These are phyloP conservation scores for Phytophthora fragariae DNA, from an alignment of 352 stramenopile species.

Conservation along the genomic window DNA sequence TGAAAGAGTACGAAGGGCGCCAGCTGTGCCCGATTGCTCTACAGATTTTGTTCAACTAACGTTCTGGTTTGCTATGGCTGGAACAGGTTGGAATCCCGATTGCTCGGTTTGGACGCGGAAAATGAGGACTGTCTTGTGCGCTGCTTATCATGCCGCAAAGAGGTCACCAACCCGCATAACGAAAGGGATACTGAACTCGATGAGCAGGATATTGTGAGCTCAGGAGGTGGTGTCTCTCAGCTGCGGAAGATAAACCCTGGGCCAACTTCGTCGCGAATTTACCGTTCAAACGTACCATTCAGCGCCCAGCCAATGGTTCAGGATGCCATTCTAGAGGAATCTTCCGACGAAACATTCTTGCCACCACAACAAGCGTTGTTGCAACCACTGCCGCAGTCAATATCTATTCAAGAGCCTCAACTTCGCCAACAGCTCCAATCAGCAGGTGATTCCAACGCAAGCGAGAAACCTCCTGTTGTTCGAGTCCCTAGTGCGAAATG, in stretches of 20 bases:
- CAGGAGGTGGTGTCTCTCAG: slow-evolving; percentile 18
- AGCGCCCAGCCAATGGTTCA: slow-evolving; percentile 47
- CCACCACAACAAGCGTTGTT: not conserved
- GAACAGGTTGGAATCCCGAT: slow-evolving; percentile 57
- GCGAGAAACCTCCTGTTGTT: slow-evolving; percentile 28
- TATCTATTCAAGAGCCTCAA: slow-evolving; percentile 8
- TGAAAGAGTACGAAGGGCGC: slow-evolving; percentile 60
- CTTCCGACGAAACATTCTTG: slow-evolving; percentile 2
- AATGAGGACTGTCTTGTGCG: slow-evolving; percentile 74
- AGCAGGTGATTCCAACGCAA: slow-evolving; percentile 32
- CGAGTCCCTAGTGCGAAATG: slow-evolving; percentile 27
- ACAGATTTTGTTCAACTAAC: not conserved
- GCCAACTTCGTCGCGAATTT: slow-evolving; percentile 57
- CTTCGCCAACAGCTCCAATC: slow-evolving; percentile 31
- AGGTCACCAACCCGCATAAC: slow-evolving; percentile 41
- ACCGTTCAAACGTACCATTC: slow-evolving; percentile 71
- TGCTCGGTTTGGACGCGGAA: slow-evolving; percentile 58
- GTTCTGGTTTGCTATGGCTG: not conserved
- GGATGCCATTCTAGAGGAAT: slow-evolving; percentile 35
- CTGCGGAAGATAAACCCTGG: slow-evolving; percentile 64
- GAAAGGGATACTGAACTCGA: slow-evolving; percentile 30
- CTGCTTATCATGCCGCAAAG: slow-evolving; percentile 77
- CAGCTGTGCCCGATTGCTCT: not conserved
- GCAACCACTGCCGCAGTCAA: slow-evolving; percentile 1
- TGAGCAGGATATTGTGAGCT: slow-evolving; percentile 28